These are phyloP conservation scores for Rauvolfia tetraphylla DNA, from an alignment of 257 asterid genomes.

Conservation along the genomic window DNA sequence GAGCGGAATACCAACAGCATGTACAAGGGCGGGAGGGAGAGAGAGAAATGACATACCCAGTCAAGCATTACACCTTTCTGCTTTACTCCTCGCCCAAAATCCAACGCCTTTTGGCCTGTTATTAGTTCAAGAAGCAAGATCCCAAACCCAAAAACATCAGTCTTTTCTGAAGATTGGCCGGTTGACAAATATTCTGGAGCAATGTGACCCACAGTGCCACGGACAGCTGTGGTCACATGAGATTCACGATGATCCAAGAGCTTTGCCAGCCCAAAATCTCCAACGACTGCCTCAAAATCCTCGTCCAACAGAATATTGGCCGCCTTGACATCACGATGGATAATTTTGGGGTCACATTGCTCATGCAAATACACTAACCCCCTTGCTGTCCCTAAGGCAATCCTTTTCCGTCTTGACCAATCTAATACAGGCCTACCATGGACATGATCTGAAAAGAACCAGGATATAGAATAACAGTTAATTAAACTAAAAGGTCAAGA, in stretches of 20 bases:
- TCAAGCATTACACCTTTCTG: slow-evolving; percentile 84
- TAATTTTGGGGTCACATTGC: slow-evolving; percentile 89
- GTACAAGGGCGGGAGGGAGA: not conserved
- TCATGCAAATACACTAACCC: slow-evolving; percentile 87
- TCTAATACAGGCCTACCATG: slow-evolving; percentile 77
- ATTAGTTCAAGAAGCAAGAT: slow-evolving; percentile 84
- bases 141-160: slow-evolving; percentile 89
- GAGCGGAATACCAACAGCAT: not conserved
- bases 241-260: slow-evolving; percentile 86
- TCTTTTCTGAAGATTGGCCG: slow-evolving; percentile 91
- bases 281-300: slow-evolving; percentile 93
- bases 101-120: slow-evolving; percentile 87
- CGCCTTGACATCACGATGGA: slow-evolving; percentile 94
- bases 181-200: slow-evolving; percentile 89
- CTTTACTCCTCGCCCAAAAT: slow-evolving; percentile 75
- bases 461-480: not conserved
- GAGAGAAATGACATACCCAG: slow-evolving; percentile 44
- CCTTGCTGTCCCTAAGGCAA: slow-evolving; percentile 86
- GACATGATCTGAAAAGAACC: slow-evolving; percentile 44
- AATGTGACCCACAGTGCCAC: slow-evolving; percentile 97
- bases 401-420: slow-evolving; percentile 74
- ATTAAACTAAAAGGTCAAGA: not conserved
- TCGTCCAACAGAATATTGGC: slow-evolving; percentile 91
- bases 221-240: slow-evolving; percentile 91
- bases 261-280: slow-evolving; percentile 93